Conservation (phyloP, 1,284 basidiomycete genomes). For the Ganoderma lingzhi region DNA sequence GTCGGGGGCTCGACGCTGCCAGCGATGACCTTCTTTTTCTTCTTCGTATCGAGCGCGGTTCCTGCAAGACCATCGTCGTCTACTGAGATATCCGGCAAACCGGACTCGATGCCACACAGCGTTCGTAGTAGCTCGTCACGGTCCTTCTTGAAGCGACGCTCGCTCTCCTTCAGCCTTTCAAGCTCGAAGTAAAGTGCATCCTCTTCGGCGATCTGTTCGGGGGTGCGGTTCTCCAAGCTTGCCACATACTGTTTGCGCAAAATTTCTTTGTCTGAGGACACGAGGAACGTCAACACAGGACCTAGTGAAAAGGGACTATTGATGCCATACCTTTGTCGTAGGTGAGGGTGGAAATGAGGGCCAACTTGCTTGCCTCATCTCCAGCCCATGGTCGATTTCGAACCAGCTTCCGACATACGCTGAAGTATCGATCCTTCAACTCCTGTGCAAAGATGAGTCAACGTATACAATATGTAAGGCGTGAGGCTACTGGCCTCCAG, state of each 20-base stretch:
- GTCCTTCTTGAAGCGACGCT: slow-evolving; percentile 88
- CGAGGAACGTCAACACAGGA: not conserved
- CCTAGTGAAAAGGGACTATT: not conserved
- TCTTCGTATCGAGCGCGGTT: slow-evolving; percentile 48
- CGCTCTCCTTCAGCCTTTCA: slow-evolving; percentile 93
- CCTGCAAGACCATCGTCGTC: slow-evolving; percentile 65
- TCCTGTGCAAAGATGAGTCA: slow-evolving; percentile 61
- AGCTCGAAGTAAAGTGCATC: slow-evolving; percentile 96
- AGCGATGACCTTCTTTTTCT: slow-evolving; percentile 56
- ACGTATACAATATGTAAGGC: not conserved
- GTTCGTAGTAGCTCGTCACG: slow-evolving; percentile 91
- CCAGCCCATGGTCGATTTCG: slow-evolving; percentile 85
- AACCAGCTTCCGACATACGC: slow-evolving; percentile 90
- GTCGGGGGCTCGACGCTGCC: slow-evolving; percentile 62
- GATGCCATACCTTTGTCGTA: slow-evolving; percentile 81
- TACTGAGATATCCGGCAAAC: slow-evolving; percentile 71
- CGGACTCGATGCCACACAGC: slow-evolving; percentile 86
- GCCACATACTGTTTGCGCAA: slow-evolving; percentile 91
- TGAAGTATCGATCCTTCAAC: slow-evolving; percentile 94
- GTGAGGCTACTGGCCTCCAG: slow-evolving; percentile 65
- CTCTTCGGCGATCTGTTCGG: slow-evolving; percentile 93
- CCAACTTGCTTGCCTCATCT: slow-evolving; percentile 76
- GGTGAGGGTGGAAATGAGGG: slow-evolving; percentile 74
- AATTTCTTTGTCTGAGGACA: slow-evolving; percentile 79
- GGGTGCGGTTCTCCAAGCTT: slow-evolving; percentile 87